These are phyloP conservation scores for Solanum stenotomum DNA, from an alignment of 257 asterid species.

Conservation along the genomic window DNA sequence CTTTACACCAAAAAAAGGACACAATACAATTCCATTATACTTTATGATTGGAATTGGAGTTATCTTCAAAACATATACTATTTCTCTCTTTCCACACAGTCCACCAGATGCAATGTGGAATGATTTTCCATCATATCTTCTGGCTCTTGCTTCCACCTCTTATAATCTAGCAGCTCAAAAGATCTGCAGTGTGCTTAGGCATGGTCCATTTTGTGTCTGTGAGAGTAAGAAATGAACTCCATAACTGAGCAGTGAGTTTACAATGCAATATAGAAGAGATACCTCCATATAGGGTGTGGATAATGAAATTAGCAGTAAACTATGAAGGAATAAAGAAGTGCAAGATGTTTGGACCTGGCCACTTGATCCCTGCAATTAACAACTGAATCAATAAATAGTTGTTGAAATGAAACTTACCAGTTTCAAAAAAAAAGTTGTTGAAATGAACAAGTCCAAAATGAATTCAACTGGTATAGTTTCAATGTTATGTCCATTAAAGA, in stretches of 20 bases:
- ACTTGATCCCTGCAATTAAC: background rate
- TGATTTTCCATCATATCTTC: background rate
- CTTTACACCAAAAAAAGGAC: background rate
- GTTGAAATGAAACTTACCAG: background rate
- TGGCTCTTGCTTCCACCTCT: background rate
- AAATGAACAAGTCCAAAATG: background rate
- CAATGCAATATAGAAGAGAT: background rate
- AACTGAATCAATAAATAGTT: background rate
- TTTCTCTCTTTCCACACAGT: background rate
- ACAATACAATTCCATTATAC: background rate
- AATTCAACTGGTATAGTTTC: background rate
- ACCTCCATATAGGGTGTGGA: background rate
- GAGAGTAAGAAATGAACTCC: background rate
- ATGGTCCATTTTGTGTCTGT: background rate
- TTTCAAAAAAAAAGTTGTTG: background rate
- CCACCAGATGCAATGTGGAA: background rate
- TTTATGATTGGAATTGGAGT: background rate
- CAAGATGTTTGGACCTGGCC: background rate
- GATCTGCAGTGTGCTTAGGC: background rate
- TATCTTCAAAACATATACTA: background rate
- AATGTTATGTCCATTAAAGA: background rate
- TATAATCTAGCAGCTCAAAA: background rate
- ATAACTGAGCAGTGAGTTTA: background rate
- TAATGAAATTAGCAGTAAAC: background rate
- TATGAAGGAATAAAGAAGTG: background rate